These are phyloP conservation scores for Conoideocrella luteorostrata DNA, from an alignment of 2,329 filamentous ascomycete genomes.

Conservation along the genomic window DNA sequence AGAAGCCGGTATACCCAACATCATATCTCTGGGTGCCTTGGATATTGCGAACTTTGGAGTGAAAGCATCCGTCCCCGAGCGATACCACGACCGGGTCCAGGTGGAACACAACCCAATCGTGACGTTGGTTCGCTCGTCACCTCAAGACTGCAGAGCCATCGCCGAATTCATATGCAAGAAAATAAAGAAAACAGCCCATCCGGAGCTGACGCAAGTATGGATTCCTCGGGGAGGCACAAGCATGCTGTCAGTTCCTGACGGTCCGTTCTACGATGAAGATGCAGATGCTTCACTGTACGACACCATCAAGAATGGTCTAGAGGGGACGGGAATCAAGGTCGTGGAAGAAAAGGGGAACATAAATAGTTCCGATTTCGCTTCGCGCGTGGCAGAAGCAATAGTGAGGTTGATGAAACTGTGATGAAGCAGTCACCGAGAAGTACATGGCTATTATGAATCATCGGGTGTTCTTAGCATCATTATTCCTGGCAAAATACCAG, in stretches of 20 bases:
- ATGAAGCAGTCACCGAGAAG: not conserved
- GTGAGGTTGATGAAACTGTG: slow-evolving; percentile 10
- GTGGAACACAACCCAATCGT: slow-evolving; percentile 60
- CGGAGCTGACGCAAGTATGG: slow-evolving; percentile 45
- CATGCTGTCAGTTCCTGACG: slow-evolving; percentile 47
- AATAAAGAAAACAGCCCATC: slow-evolving; percentile 34
- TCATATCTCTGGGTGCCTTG: slow-evolving; percentile 44
- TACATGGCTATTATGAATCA: no score
- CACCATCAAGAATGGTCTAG: slow-evolving; percentile 41
- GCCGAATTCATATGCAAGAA: slow-evolving; percentile 50
- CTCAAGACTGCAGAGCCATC: slow-evolving; percentile 49
- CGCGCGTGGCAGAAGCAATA: slow-evolving; percentile 37
- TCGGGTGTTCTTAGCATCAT: no score
- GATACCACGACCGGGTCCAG: slow-evolving; percentile 44
- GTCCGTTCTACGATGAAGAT: slow-evolving; percentile 42
- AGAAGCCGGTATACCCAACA: slow-evolving; percentile 47
- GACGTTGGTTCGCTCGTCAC: slow-evolving; percentile 58
- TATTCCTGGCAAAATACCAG: no score
- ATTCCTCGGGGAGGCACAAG: slow-evolving; percentile 57
- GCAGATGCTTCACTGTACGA: slow-evolving; percentile 46
- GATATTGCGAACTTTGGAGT: slow-evolving; percentile 63
- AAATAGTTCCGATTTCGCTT: slow-evolving; percentile 48
- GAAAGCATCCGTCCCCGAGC: slow-evolving; percentile 45
- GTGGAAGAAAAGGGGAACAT: slow-evolving; percentile 43
- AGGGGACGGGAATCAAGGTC: slow-evolving; percentile 41